These are phyloP conservation scores for Echeveria elegans DNA, from an alignment of 164 flowering plant genomes.

Conservation along the genomic window DNA sequence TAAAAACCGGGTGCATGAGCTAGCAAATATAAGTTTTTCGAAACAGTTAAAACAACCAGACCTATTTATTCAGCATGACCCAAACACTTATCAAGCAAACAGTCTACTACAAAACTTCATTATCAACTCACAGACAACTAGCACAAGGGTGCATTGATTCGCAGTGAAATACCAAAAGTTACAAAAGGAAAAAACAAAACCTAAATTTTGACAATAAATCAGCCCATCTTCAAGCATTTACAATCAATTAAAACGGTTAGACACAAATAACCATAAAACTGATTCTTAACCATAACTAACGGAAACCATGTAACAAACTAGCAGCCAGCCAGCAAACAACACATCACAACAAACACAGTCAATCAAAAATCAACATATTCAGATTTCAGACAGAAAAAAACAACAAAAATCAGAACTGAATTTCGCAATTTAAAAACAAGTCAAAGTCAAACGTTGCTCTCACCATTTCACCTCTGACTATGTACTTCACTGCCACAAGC, in stretches of 20 bases:
- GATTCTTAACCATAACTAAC: background rate
- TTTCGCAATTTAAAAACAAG: background rate
- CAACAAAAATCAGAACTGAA: too few species aligned
- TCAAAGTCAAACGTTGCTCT: constrained; percentile 6
- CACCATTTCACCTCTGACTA: constrained; percentile 73
- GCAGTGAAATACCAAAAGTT: too few species aligned
- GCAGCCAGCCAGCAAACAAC: too few species aligned
- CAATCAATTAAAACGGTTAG: background rate
- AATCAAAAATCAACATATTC: too few species aligned
- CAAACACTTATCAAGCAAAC: background rate
- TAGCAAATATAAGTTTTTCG: background rate
- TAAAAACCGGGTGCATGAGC: background rate
- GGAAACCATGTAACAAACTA: background rate
- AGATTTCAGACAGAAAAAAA: too few species aligned
- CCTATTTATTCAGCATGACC: background rate
- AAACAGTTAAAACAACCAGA: background rate
- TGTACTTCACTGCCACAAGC: constrained; percentile 70
- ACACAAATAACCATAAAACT: background rate
- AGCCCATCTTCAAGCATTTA: too few species aligned
- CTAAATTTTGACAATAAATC: background rate
- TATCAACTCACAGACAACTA: too few species aligned
- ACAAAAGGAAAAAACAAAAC: too few species aligned
- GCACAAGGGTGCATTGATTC: too few species aligned
- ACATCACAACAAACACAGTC: too few species aligned
- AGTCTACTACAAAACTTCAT: background rate